Evolutionary conservation across 1,284 basidiomycete species (phyloP).

Genomic region (Ganoderma meredithae): DNA sequence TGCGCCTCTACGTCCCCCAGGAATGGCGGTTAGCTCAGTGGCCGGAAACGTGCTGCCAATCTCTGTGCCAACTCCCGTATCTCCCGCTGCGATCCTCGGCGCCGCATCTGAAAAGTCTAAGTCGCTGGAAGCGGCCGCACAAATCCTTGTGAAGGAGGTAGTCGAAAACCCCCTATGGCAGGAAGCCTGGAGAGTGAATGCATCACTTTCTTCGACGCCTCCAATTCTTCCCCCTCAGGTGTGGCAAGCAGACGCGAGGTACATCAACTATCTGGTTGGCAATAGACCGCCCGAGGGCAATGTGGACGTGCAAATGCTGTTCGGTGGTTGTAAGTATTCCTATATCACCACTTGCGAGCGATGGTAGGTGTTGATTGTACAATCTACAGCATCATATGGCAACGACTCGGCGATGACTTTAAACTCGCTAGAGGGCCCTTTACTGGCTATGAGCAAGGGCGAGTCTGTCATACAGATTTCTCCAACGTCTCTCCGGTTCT

Average conservation of each 20-base stretch:
- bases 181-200: slow-evolving; percentile 64
- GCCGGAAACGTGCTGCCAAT: slow-evolving; percentile 50
- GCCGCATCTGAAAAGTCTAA: slow-evolving; percentile 66
- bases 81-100: slow-evolving; percentile 71
- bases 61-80: slow-evolving; percentile 80
- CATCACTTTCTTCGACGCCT: slow-evolving; percentile 38
- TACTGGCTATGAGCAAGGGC: slow-evolving; percentile 68
- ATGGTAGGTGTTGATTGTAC: neutral
- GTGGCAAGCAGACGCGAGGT: slow-evolving; percentile 55
- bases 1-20: slow-evolving; percentile 62
- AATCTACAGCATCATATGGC: neutral
- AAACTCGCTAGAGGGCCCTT: slow-evolving; percentile 58
- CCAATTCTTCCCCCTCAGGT: slow-evolving; percentile 44
- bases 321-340: slow-evolving; percentile 46
- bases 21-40: slow-evolving; percentile 52
- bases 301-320: slow-evolving; percentile 45
- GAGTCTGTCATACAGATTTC: slow-evolving; percentile 68
- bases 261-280: slow-evolving; percentile 50
- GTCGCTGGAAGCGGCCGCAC: slow-evolving; percentile 69
- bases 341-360: neutral
- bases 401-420: slow-evolving; percentile 28
- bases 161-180: slow-evolving; percentile 75
- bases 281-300: slow-evolving; percentile 36
- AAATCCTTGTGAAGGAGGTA: slow-evolving; percentile 65
- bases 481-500: slow-evolving; percentile 76